Conservation (phyloP, 257 asterid genomes). For the Asclepias syriaca region DNA sequence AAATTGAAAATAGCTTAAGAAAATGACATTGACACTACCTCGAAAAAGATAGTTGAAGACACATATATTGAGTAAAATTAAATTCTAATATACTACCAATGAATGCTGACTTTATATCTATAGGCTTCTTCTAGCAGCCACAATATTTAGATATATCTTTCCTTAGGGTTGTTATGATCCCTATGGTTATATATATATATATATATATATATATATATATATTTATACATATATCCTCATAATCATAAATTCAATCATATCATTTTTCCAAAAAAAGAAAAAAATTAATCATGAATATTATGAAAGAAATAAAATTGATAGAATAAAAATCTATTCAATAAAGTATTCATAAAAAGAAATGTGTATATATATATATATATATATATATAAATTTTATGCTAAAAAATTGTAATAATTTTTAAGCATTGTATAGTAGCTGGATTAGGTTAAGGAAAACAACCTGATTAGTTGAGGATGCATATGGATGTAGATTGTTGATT, state of each 20-base stretch:
- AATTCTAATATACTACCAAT: not conserved
- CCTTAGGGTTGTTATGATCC: not conserved
- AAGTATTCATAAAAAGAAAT: not conserved
- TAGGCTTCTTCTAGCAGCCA: not conserved
- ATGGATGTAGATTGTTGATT: conserved; percentile 23
- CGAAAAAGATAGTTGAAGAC: not conserved
- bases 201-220: too few species aligned
- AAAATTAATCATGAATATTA: not conserved
- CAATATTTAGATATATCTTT: not conserved
- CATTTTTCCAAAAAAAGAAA: too few species aligned
- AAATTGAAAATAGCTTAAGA: not conserved
- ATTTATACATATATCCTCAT: not conserved
- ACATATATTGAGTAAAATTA: not conserved
- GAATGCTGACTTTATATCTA: not conserved
- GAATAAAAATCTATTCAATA: too few species aligned
- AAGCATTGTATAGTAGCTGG: conserved; percentile 35
- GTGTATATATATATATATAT: not conserved
- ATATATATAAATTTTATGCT: too few species aligned
- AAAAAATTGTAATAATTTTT: not conserved
- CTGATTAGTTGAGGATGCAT: conserved; percentile 34
- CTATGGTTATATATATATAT: not conserved
- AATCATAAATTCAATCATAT: not conserved
- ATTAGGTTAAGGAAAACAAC: conserved; percentile 67
- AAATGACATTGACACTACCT: not conserved
- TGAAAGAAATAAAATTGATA: not conserved